phyloP scores from a whole-genome alignment of 2,329 filamentous ascomycete genomes.

The Colletotrichum sublineola region DNA sequence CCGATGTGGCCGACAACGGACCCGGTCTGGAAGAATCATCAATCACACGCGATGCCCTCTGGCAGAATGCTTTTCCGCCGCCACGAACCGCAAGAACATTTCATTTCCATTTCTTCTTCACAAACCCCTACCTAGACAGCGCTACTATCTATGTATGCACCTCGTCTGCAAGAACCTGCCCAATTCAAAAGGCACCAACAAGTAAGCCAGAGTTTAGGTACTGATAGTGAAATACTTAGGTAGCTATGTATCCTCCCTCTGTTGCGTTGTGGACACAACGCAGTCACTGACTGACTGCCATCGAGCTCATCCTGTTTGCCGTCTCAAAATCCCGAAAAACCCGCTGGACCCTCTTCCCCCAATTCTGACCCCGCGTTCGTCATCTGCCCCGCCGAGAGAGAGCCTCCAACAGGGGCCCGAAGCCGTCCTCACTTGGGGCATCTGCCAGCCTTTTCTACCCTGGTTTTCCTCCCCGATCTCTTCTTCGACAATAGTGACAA shows the following conservation, averaged over 20 bases:
- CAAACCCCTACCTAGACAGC: not conserved
- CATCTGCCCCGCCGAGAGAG: slow-evolving; percentile 26
- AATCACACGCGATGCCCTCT: slow-evolving; percentile 9
- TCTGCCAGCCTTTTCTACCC: not conserved
- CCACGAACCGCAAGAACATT: not conserved
- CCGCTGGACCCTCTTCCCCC: slow-evolving; percentile 8
- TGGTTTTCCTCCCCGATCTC: not conserved
- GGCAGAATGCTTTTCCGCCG: slow-evolving; percentile 40
- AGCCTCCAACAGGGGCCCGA: slow-evolving; percentile 13
- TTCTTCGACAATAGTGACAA: not conserved
- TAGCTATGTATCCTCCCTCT: too few relatives aligned
- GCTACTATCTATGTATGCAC: too few relatives aligned
- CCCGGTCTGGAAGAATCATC: slow-evolving; percentile 33
- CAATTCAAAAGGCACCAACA: not conserved
- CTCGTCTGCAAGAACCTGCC: not conserved
- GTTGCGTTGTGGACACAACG: not conserved
- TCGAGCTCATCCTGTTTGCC: slow-evolving; percentile 13
- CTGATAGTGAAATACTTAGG: too few relatives aligned
- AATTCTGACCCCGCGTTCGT: slow-evolving; percentile 36
- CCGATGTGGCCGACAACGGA: slow-evolving; percentile 1
- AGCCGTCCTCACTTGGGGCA: slow-evolving; percentile 10
- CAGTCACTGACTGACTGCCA: not conserved
- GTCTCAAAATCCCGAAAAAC: slow-evolving; percentile 30
- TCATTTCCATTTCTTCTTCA: slow-evolving; percentile 19
- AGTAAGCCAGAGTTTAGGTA: too few relatives aligned